phyloP scores from a whole-genome alignment of 306 rosid genomes.

The Urtica urens region DNA sequence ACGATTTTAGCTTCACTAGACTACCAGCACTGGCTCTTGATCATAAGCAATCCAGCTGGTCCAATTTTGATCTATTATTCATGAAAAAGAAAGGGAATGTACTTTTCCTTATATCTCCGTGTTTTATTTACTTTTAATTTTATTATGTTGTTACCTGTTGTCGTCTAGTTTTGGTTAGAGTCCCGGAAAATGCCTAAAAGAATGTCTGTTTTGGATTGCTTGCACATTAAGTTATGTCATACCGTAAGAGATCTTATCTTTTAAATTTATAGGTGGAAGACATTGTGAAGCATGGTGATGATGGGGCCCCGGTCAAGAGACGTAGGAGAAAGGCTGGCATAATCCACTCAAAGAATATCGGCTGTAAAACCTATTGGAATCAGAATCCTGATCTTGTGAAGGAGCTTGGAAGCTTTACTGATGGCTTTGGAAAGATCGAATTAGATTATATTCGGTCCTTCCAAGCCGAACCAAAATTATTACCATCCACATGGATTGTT shows the following conservation, averaged over 20 bases:
- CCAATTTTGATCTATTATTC: no score
- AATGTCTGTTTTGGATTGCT: not conserved
- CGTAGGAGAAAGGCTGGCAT: conserved; percentile 34
- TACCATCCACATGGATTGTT: conserved; percentile 67
- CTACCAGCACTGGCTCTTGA: no score
- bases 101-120: no score
- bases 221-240: not conserved
- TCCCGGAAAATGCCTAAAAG: not conserved
- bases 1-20: no score
- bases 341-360: conserved; percentile 48
- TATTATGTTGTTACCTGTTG: no score
- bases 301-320: conserved; percentile 57
- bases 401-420: conserved; percentile 60
- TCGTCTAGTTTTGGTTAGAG: no score
- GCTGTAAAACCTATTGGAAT: conserved; percentile 51
- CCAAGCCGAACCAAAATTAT: conserved; percentile 45
- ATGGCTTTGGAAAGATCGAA: conserved; percentile 50
- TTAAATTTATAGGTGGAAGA: conserved; percentile 28
- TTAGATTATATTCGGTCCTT: conserved; percentile 67
- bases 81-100: no score
- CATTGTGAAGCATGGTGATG: conserved; percentile 48
- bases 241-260: not conserved
- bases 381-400: conserved; percentile 40
- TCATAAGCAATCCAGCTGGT: no score
- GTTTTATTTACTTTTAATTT: no score